These are phyloP conservation scores for Alliaria petiolata DNA, from an alignment of 345 rosid species.

Conservation along the genomic window DNA sequence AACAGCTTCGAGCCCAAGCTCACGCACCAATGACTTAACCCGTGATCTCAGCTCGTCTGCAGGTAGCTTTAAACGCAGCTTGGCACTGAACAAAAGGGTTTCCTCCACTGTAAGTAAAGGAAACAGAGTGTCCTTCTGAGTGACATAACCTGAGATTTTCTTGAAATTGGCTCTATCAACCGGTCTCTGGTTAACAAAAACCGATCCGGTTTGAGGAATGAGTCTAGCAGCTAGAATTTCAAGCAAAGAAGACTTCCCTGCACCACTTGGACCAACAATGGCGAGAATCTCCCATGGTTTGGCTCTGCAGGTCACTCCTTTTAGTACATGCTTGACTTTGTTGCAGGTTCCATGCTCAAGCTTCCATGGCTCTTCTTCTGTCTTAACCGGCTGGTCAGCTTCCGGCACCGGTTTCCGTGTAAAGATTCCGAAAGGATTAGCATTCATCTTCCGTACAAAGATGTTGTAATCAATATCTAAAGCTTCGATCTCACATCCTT, in stretches of 20 bases:
- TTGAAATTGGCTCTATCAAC: conserved; percentile 58
- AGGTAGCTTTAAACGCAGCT: conserved; percentile 68
- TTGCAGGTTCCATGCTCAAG: conserved; percentile 27
- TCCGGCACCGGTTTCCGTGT: conserved; percentile 16
- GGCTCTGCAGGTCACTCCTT: conserved; percentile 73
- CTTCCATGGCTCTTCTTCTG: conserved; percentile 15
- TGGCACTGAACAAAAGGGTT: conserved; percentile 86
- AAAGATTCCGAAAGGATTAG: conserved; percentile 33
- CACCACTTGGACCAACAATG: conserved; percentile 95
- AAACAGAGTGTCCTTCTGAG: conserved; percentile 83
- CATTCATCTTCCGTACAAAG: conserved; percentile 20
- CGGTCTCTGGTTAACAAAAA: conserved; percentile 58
- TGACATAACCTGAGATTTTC: conserved; percentile 82
- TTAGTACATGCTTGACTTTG: conserved; percentile 51
- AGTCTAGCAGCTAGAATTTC: conserved; percentile 72
- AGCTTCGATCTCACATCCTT: conserved; percentile 88
- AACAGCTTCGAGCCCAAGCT: conserved; percentile 79
- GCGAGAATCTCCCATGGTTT: conserved; percentile 94
- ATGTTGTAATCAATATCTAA: conserved; percentile 64
- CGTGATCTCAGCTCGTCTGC: conserved; percentile 39
- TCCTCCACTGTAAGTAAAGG: conserved; percentile 94
- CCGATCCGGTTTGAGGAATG: conserved; percentile 58
- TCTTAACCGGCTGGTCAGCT: conserved; percentile 17
- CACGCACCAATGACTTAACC: conserved; percentile 69
- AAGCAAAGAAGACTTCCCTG: conserved; percentile 87